These are phyloP conservation scores for Tagetes patula DNA, from an alignment of 129 eudicot species.

Conservation along the genomic window DNA sequence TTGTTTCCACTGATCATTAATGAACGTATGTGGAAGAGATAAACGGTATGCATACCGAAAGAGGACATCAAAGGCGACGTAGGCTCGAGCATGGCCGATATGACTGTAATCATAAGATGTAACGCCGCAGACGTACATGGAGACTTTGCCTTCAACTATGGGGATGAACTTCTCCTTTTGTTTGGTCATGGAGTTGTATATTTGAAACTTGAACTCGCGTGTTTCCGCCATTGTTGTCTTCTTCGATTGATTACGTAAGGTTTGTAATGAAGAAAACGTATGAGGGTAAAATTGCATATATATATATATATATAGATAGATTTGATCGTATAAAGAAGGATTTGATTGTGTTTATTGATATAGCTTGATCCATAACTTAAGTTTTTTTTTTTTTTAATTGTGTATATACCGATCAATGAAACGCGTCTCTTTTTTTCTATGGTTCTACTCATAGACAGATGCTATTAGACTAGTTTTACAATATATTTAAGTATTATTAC, in stretches of 20 bases:
- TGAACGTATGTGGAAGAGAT: neutral
- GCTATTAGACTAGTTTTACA: no score
- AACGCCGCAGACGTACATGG: conserved; percentile 64
- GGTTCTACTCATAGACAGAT: no score
- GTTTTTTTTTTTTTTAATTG: no score
- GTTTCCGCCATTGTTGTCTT: conserved; percentile 28
- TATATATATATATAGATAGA: no score
- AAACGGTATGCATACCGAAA: conserved; percentile 38
- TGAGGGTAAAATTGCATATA: no score
- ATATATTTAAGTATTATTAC: no score
- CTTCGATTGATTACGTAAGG: neutral
- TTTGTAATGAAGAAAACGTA: no score
- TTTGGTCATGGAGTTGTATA: conserved; percentile 50
- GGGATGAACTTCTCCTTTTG: conserved; percentile 57
- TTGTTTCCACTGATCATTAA: neutral
- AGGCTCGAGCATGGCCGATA: conserved; percentile 72
- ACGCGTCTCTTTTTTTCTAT: no score
- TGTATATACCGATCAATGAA: no score
- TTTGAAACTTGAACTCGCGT: conserved; percentile 24
- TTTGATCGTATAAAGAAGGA: no score
- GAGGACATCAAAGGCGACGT: conserved; percentile 64
- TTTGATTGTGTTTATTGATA: no score
- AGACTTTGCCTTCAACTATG: conserved; percentile 46
- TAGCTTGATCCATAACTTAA: no score
- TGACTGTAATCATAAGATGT: conserved; percentile 64